A percentile compares a stretch with the other conserved stretches of the same genome.
Conservation (phyloP, 768 basidiomycete genomes). For the Mycena venus region DNA sequence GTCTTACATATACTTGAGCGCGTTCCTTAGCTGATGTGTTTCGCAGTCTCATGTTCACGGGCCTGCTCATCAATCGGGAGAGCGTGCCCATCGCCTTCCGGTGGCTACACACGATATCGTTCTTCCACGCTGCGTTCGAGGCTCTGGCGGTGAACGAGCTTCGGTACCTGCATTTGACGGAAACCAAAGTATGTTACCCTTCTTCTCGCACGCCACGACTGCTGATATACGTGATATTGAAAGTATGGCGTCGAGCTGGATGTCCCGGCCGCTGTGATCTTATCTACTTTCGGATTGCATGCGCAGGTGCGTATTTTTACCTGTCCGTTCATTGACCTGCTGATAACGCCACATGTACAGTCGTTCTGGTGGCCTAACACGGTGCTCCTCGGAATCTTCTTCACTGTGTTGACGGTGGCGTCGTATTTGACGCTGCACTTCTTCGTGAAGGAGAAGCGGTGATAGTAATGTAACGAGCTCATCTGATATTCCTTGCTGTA, state of each 20-base stretch:
- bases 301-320: constrained; percentile 70
- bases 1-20: constrained; percentile 2
- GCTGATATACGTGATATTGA: constrained; percentile 12
- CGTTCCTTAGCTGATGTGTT: constrained; percentile 10
- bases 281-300: constrained; percentile 93
- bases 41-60: constrained; percentile 91
- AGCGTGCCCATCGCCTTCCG: constrained; percentile 78
- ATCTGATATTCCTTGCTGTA: constrained; percentile 1
- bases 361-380: constrained; percentile 99
- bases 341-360: constrained; percentile 41
- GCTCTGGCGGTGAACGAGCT: constrained; percentile 98
- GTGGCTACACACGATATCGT: constrained; percentile 93
- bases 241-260: constrained; percentile 98
- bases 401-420: constrained; percentile 79
- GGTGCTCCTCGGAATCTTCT: constrained; percentile 86
- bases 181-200: constrained; percentile 75
- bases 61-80: constrained; percentile 94
- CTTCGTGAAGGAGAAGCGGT: constrained; percentile 88
- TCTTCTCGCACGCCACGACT: not conserved
- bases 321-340: constrained; percentile 23
- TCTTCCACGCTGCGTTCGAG: constrained; percentile 99
- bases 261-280: constrained; percentile 94
- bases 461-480: not conserved
- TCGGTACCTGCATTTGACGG: constrained; percentile 92
- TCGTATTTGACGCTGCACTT: constrained; percentile 89